Evolutionary conservation across 192 early-diverging fungal species (phyloP), one percentile per base, ranked within the genome.

Genomic region (Mortierella claussenii): DNA sequence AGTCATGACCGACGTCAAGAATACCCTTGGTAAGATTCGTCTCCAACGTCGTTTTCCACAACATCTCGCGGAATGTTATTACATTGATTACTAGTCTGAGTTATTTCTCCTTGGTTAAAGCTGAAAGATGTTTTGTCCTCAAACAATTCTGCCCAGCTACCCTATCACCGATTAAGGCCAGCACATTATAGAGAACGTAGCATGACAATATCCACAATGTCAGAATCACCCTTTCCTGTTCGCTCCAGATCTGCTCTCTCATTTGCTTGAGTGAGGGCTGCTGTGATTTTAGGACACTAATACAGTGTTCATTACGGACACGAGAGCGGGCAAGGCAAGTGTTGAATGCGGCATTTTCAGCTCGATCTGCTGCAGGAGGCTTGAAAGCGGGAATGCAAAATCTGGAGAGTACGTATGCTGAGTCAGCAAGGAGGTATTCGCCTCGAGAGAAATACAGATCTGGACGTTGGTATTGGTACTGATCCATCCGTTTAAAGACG

Each of bases 301-400:
- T 60, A 20, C 58, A 60, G 30, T 60, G 44, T 48, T 60, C 58
- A 60, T 33, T 33, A 9, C 58, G 45, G 30, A 60, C 30, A 20
- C 58, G 44, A 32, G 58, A 60, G 2, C n/a, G 12, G 17, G 58
- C 58, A 2, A 60, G 17, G n/a, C 44, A 60, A 18, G 27, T n/a
- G 30, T 60, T 60, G n/a, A 48, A 60, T 3, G 15, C 43, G 3
- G 44, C 17, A 33, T 60, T 60, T 17, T 60, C 58, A 1, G 12
- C 10, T 3, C 2, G 7, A 21, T 60, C 34, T 28, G 47, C 33
- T 21, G 60, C 48, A 11, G 60, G 48, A 4, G 60, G 20, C 23
- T 34, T 62, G 36, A 37, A 62, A 2, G 48, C 33, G 15, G 48
- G 48, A 11, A 62, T 62, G 27, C 60, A 62, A 11, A 10, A 10